Evolutionary conservation across 1,284 basidiomycete genomes (phyloP), one percentile per base, ranked within the genome.

Genomic region (Puccinia horiana): DNA sequence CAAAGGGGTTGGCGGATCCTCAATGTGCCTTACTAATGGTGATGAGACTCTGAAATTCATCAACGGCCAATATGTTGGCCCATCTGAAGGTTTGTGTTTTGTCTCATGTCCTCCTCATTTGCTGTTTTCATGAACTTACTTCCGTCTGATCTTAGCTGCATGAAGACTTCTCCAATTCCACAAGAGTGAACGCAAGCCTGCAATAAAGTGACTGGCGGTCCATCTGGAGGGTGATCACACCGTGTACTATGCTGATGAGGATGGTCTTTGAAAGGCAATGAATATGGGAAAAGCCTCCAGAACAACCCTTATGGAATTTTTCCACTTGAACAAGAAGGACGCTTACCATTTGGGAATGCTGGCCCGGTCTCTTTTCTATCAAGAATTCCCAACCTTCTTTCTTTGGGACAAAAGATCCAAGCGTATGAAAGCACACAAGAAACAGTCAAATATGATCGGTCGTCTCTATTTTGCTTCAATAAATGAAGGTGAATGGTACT

Each of bases 1-100:
- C 83, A 90, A 90, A 83, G 90, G 90, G 0, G 79, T 84, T 35
- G 89, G 90, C 84, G 84, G 86, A 0, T 86, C 86, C 0, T 86
- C 87, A 4, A 58, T 89, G 11, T 42, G 70, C 20, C 40, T 65
- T 3, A 52, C 58, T 14, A 5, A 58, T 2, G 65, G 56, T 14
- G 85, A 89, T 84, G 72, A 74, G 72, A 74, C 72, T 5, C 11
- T 32, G 26, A n/a, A 26, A 16, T 49, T 29, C 44, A 47, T 52
- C 40, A 32, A 74, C 54, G 72, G 67, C 6, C 44, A 23, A 4
- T 74, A 74, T n/a, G 26, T 74, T 54, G 49, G 42, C 4, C 72
- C 72, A 5, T 74, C 42, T 2, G 67, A 70, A 44, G 67, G 67
- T 70, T 8, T 3, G 67, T 70, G 67, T 6, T 14, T 42, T 44